phyloP scores from a whole-genome alignment of 352 stramenopile species.

The Globisporangium middletonii region DNA sequence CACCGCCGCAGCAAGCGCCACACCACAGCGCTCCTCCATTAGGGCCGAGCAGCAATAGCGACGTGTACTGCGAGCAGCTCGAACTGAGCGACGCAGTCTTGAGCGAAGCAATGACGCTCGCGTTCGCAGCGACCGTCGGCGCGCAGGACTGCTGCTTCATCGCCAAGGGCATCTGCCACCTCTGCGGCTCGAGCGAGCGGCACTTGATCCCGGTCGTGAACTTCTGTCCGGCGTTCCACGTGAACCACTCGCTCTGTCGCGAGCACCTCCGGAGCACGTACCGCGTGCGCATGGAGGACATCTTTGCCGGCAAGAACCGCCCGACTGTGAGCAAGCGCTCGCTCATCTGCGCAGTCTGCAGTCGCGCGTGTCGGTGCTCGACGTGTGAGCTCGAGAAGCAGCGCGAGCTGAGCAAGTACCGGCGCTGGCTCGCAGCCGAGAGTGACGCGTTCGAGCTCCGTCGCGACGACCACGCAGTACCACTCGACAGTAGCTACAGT shows the following conservation, averaged over 20 bases:
- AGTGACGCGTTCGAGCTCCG: slow-evolving; percentile 11
- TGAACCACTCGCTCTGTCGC: slow-evolving; percentile 62
- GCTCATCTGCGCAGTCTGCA: slow-evolving; percentile 60
- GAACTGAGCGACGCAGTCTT: slow-evolving; percentile 36
- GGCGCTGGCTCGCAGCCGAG: slow-evolving; percentile 20
- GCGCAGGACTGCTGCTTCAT: slow-evolving; percentile 71
- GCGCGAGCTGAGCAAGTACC: slow-evolving; percentile 22
- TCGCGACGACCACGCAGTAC: slow-evolving; percentile 28
- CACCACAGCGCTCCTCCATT: background rate
- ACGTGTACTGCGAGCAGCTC: slow-evolving; percentile 18
- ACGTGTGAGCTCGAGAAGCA: slow-evolving; percentile 35
- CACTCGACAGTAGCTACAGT: slow-evolving; percentile 17
- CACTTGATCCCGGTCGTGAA: slow-evolving; percentile 64
- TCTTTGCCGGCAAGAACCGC: slow-evolving; percentile 68
- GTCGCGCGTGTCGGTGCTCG: slow-evolving; percentile 49
- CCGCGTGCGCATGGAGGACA: slow-evolving; percentile 59
- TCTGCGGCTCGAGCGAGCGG: slow-evolving; percentile 44
- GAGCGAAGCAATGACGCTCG: slow-evolving; percentile 32
- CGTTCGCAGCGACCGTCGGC: slow-evolving; percentile 48
- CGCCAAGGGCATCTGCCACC: slow-evolving; percentile 58
- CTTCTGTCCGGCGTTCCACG: slow-evolving; percentile 64
- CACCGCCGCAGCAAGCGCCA: background rate
- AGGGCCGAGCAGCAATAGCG: background rate
- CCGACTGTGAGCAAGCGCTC: slow-evolving; percentile 56
- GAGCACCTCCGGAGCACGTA: slow-evolving; percentile 71